Conservation (phyloP, 257 asterid species). For the Striga asiatica region DNA sequence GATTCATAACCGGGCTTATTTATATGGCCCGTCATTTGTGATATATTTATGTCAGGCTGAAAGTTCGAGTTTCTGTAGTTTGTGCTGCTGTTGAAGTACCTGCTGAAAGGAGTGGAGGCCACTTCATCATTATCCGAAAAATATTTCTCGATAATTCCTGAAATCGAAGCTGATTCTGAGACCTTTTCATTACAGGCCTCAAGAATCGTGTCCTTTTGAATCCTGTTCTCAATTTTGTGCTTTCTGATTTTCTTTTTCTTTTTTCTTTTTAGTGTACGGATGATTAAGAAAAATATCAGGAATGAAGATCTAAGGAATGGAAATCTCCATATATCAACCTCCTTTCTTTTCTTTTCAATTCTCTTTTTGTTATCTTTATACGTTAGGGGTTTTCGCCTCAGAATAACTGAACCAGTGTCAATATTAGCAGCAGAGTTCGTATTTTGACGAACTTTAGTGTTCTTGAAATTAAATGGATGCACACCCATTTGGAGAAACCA, state of each 20-base stretch:
- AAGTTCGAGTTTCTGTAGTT: background rate
- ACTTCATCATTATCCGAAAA: slow-evolving; percentile 46
- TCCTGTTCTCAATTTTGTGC: background rate
- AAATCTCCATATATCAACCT: slow-evolving; percentile 13
- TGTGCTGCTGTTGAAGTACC: background rate
- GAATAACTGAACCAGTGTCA: slow-evolving; percentile 6
- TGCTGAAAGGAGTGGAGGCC: slow-evolving; percentile 21
- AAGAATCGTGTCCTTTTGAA: background rate
- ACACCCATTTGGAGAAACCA: slow-evolving; percentile 38
- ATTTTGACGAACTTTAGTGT: background rate
- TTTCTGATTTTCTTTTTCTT: slow-evolving; percentile 14
- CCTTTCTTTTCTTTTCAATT: slow-evolving; percentile 16
- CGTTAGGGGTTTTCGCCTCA: background rate
- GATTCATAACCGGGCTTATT: slow-evolving; percentile 8
- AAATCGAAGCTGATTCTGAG: slow-evolving; percentile 42
- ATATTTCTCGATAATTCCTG: slow-evolving; percentile 51
- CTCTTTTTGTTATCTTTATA: slow-evolving; percentile 6
- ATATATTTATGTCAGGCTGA: slow-evolving; percentile 7
- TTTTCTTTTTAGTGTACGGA: slow-evolving; percentile 11
- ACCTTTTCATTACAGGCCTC: slow-evolving; percentile 26
- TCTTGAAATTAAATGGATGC: slow-evolving; percentile 8
- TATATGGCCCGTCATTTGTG: background rate
- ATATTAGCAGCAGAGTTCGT: slow-evolving; percentile 7
- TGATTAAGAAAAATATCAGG: slow-evolving; percentile 8
- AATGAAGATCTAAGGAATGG: slow-evolving; percentile 7